These are phyloP conservation scores for Sclerotinia trifoliorum DNA, from an alignment of 2,329 filamentous ascomycete species.

Conservation along the genomic window DNA sequence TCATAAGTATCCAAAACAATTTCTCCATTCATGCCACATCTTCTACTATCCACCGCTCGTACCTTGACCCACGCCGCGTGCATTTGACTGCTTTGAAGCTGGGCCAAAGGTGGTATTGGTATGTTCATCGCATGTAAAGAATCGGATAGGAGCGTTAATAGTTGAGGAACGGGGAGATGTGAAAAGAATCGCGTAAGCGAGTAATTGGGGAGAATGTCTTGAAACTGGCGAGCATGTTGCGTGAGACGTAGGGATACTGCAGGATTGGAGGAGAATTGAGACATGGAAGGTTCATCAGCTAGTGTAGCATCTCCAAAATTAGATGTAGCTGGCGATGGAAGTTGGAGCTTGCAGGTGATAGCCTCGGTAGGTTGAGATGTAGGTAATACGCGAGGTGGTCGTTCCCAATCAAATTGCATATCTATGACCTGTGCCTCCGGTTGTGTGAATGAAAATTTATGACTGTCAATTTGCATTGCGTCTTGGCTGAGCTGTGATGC, in stretches of 20 bases:
- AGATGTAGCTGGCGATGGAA: constrained; percentile 6
- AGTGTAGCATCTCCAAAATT: constrained; percentile 48
- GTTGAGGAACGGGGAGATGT: constrained; percentile 67
- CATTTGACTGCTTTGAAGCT: constrained; percentile 49
- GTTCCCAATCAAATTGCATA: constrained; percentile 83
- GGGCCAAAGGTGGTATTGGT: constrained; percentile 54
- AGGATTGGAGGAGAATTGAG: constrained; percentile 79
- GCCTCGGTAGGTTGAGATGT: constrained; percentile 47
- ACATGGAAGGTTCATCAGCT: constrained; percentile 81
- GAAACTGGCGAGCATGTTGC: constrained; percentile 83
- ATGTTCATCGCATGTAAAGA: constrained; percentile 85
- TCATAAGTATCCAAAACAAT: constrained; percentile 68
- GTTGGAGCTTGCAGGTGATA: constrained; percentile 50
- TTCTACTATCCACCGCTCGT: constrained; percentile 68
- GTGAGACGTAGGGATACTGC: constrained; percentile 80
- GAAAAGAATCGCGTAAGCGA: constrained; percentile 92
- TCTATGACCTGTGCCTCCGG: constrained; percentile 76
- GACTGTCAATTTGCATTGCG: constrained; percentile 68
- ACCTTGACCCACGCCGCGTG: constrained; percentile 67
- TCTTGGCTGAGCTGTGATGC: constrained; percentile 46
- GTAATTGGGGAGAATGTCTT: constrained; percentile 85
- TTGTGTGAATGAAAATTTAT: constrained; percentile 73
- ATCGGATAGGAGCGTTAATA: constrained; percentile 77
- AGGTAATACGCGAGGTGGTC: constrained; percentile 49
- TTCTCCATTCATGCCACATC: constrained; percentile 72